Evolutionary conservation across 305 asterid genomes (phyloP), one percentile per base, ranked within the genome.

Genomic region (Rubia occidens): DNA sequence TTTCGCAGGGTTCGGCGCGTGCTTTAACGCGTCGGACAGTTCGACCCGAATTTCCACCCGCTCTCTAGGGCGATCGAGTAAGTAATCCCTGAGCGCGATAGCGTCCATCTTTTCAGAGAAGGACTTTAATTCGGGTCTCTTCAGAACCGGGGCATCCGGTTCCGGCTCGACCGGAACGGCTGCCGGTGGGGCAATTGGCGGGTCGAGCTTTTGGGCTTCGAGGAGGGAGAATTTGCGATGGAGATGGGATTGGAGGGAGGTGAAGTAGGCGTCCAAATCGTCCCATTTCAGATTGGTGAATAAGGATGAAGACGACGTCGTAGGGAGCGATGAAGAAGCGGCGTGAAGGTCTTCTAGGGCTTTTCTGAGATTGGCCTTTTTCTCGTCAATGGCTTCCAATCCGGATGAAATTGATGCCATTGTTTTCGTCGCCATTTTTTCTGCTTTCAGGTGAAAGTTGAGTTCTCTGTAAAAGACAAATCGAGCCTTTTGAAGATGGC

Each of bases 101-200:
- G 87, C 91, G 64, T 88, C 91, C 86, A 80, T 86, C 42, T 79
- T 81, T 73, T 76, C 82, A 42, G 87, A 86, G 11, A 86, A 73
- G 5, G 83, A 61, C 80, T 73, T 80, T 80, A 88, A 71, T 39
- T 88, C 85, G 61, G 81, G 78, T 39, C 88, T 81, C 64, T 83
- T 85, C 4, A 84, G 83, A 39, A 71, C 78, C 2, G 55, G 55
- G n/a, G 55, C 81, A 35, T 65, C 78, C 6, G 73, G n/a, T 21
- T 44, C 53, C 74, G 79, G 74, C 42, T 71, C 45, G 70, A 66
- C 72, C 21, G 42, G 53, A 26, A 8, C 42, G 15, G 15, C 64
- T 61, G 9, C 63, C 70, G 35, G 66, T 4, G 17, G 65, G 43
- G 44, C 15, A 37, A 42, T 7, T 42, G 67, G 15, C 62, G 62